phyloP scores from a whole-genome alignment of 805 yeast species.

The Candida nitratophila region DNA sequence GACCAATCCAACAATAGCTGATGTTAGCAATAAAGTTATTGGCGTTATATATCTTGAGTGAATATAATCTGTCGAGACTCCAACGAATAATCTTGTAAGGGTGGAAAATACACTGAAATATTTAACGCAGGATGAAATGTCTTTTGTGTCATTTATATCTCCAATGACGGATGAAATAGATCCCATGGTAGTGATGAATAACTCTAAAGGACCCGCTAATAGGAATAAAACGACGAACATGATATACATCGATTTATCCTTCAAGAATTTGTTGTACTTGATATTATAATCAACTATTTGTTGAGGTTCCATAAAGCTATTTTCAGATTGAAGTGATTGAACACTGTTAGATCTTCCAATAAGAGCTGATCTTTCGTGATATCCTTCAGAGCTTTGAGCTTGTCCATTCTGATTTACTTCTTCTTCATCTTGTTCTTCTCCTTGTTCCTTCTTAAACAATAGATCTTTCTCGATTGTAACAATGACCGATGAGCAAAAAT shows the following conservation, averaged over 20 bases:
- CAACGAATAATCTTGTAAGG: constrained; percentile 52
- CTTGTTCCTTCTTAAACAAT: constrained; percentile 26
- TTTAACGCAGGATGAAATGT: constrained; percentile 45
- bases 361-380: constrained; percentile 27
- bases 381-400: too few species aligned
- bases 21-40: constrained; percentile 1
- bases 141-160: neutral
- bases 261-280: constrained; percentile 27
- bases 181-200: constrained; percentile 78
- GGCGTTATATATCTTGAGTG: constrained; percentile 7
- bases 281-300: constrained; percentile 13
- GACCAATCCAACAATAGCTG: neutral
- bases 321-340: neutral
- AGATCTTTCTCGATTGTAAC: constrained; percentile 52
- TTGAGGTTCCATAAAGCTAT: constrained; percentile 15
- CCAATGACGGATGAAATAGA: constrained; percentile 44
- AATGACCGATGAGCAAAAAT: constrained; percentile 58
- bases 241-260: constrained; percentile 55
- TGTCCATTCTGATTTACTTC: too few species aligned
- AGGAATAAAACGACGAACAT: constrained; percentile 58
- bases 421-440: too few species aligned
- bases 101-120: constrained; percentile 63
- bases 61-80: constrained; percentile 53
- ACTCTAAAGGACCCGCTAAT: constrained; percentile 77
- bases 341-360: constrained; percentile 6